A percentile compares a stretch with the other conserved stretches of the same genome.
Conservation (phyloP, 306 rosid species). For the Fragaria nilgerrensis region DNA sequence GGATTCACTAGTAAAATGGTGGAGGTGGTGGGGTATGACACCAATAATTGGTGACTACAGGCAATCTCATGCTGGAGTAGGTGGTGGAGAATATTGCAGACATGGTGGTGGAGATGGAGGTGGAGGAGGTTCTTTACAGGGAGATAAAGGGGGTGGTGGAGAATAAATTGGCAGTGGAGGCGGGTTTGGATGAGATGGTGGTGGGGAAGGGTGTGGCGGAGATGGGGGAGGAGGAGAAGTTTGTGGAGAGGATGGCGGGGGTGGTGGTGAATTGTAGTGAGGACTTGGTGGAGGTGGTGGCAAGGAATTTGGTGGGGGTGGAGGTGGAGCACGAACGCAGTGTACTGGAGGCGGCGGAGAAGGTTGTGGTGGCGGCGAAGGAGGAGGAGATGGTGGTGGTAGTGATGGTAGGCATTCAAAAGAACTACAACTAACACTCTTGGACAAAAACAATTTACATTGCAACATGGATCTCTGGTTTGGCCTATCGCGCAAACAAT, state of each 20-base stretch:
- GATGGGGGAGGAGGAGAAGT: conserved; percentile 24
- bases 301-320: not conserved
- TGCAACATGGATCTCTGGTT: conserved; percentile 33
- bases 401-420: conserved; percentile 22
- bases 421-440: conserved; percentile 22
- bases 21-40: conserved; percentile 16
- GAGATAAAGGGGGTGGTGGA: conserved; percentile 16
- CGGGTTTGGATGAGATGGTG: conserved; percentile 12
- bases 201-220: conserved; percentile 9
- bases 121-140: not conserved
- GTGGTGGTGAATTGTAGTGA: conserved; percentile 6
- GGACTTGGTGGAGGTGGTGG: conserved; percentile 16
- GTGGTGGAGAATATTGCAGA: conserved; percentile 8
- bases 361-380: not conserved
- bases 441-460: conserved; percentile 26
- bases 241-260: conserved; percentile 17
- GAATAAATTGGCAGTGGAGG: conserved; percentile 14
- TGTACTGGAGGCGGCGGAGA: not conserved
- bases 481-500: conserved; percentile 31
- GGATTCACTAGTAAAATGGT: conserved; percentile 15
- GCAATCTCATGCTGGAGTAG: conserved; percentile 15
- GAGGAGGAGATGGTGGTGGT: not conserved
- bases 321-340: not conserved
- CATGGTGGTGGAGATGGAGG: conserved; percentile 23
- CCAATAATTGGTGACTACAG: conserved; percentile 8